Evolutionary conservation across 208 protist genomes (phyloP).

Genomic region (Wallacemonas sp.): DNA sequence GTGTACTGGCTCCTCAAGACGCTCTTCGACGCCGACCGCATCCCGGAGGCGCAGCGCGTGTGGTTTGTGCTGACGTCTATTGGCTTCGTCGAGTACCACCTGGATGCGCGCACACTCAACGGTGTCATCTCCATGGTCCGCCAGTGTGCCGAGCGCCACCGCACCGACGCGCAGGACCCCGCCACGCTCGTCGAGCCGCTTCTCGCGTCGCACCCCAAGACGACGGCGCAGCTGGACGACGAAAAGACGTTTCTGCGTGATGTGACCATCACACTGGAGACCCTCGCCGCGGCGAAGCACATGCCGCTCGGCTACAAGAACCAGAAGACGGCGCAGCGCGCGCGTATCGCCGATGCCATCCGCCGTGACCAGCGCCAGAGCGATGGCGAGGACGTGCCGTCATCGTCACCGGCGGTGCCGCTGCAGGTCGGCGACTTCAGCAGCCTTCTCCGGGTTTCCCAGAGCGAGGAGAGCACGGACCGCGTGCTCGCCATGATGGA

Average conservation of each 20-base stretch:
- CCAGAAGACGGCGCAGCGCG: constrained; percentile 28
- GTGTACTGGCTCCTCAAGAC: constrained; percentile 70
- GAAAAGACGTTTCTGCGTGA: constrained; percentile 45
- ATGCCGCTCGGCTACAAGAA: constrained; percentile 38
- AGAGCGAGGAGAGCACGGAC: constrained; percentile 34
- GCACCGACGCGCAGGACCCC: constrained; percentile 8
- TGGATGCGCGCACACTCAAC: constrained; percentile 64
- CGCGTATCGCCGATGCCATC: constrained; percentile 48
- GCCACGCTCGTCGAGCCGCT: constrained; percentile 1
- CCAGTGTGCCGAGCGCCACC: neutral
- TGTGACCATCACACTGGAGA: constrained; percentile 57
- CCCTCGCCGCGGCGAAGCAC: constrained; percentile 34
- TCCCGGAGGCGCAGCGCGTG: constrained; percentile 54
- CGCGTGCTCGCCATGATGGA: constrained; percentile 72
- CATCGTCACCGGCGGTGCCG: neutral
- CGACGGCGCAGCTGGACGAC: constrained; percentile 3
- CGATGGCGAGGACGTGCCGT: neutral
- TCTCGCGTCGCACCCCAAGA: constrained; percentile 13
- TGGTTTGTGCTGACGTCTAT: constrained; percentile 72
- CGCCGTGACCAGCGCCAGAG: constrained; percentile 15
- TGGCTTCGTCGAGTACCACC: constrained; percentile 62
- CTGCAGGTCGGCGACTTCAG: constrained; percentile 78
- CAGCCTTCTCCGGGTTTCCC: constrained; percentile 59
- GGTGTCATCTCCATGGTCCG: constrained; percentile 52
- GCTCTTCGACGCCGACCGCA: constrained; percentile 49